A percentile compares a stretch with the other conserved stretches of the same genome.
These are phyloP conservation scores for Astrothelium subdiscretum DNA, from an alignment of 495 filamentous ascomycete species.

Conservation along the genomic window DNA sequence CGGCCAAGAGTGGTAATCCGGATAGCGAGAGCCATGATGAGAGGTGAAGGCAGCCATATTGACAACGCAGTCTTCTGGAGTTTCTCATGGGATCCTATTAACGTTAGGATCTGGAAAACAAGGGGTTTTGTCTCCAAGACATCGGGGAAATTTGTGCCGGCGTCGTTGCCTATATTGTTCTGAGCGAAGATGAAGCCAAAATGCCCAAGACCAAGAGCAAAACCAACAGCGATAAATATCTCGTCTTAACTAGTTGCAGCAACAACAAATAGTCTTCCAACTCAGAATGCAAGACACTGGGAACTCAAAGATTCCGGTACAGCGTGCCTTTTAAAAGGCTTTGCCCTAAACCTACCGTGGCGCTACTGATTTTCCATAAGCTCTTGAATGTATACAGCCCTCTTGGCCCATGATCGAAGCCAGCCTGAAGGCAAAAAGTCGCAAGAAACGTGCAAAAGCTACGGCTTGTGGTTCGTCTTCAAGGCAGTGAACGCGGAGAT, in stretches of 20 bases:
- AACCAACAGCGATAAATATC: not conserved
- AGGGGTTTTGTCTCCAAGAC: slow-evolving; percentile 42
- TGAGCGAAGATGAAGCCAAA: not conserved
- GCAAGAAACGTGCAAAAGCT: not conserved
- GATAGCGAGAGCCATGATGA: slow-evolving; percentile 47
- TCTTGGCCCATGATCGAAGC: not conserved
- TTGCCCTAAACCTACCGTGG: not conserved
- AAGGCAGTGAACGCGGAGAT: not conserved
- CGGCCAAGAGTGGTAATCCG: slow-evolving; percentile 36
- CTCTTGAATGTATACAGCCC: not conserved
- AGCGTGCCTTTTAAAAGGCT: not conserved
- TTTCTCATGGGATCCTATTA: slow-evolving; percentile 35
- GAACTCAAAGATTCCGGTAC: not conserved
- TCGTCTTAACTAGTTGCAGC: not conserved
- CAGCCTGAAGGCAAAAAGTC: not conserved
- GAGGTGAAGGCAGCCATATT: slow-evolving; percentile 42
- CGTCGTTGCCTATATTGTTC: not conserved
- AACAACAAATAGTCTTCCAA: not conserved
- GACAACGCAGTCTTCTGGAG: slow-evolving; percentile 41
- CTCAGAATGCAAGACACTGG: not conserved
- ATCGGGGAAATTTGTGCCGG: slow-evolving; percentile 29
- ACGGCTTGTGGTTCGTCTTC: not conserved
- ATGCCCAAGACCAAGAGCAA: not conserved
- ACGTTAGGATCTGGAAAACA: slow-evolving; percentile 47
- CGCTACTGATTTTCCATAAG: not conserved